A percentile compares a stretch with the other conserved stretches of the same genome.
Evolutionary conservation across 2,329 filamentous ascomycete species (phyloP).

Genomic region (Paracamarosporium sp.): DNA sequence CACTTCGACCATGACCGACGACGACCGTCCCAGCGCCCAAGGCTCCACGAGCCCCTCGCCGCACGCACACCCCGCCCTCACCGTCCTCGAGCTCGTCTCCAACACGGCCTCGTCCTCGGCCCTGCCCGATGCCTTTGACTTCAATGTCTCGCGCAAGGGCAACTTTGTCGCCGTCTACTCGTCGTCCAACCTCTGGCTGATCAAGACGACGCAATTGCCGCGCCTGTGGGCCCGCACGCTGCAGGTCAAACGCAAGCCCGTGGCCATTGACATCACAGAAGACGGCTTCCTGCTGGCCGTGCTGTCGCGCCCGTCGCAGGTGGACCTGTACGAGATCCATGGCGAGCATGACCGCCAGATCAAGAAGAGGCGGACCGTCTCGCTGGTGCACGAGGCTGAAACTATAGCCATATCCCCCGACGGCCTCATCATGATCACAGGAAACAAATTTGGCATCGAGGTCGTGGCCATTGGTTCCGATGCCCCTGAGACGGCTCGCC

Average conservation of each 20-base stretch:
- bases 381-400: constrained; percentile 78
- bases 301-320: constrained; percentile 80
- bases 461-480: constrained; percentile 75
- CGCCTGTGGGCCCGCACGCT: constrained; percentile 45
- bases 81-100: constrained; percentile 46
- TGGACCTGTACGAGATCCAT: constrained; percentile 80
- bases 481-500: constrained; percentile 50
- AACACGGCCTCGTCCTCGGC: constrained; percentile 48
- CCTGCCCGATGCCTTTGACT: constrained; percentile 46
- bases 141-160: constrained; percentile 45
- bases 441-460: constrained; percentile 88
- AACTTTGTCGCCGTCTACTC: constrained; percentile 46
- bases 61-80: constrained; percentile 40
- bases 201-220: constrained; percentile 45
- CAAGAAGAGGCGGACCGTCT: constrained; percentile 74
- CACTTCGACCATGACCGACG: constrained; percentile 42
- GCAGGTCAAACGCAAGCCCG: constrained; percentile 46
- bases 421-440: constrained; percentile 81
- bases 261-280: constrained; percentile 78
- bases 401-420: constrained; percentile 82
- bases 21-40: constrained; percentile 26
- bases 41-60: constrained; percentile 26
- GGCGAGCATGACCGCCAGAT: constrained; percentile 55
- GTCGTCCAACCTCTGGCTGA: constrained; percentile 46
- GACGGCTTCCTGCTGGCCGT: constrained; percentile 79